Percentiles rank a stretch among this genome's conserved stretches.
Conservation (phyloP, 805 yeast species). For the Ogataea saltuana region DNA sequence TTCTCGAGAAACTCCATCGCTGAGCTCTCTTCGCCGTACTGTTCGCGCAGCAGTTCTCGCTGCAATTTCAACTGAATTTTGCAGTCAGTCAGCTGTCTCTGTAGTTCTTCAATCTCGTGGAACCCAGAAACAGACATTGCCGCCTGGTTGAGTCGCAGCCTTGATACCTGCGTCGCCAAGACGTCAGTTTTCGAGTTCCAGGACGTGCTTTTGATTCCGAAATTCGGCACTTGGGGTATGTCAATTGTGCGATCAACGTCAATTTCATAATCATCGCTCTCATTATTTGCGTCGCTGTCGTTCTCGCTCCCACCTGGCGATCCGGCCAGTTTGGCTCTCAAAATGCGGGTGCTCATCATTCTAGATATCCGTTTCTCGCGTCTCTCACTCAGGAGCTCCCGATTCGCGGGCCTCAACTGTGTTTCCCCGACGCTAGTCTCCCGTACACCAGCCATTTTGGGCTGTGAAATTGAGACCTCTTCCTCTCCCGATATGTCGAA, state of each 20-base stretch:
- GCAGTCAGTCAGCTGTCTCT: conserved; percentile 36
- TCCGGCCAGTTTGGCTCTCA: conserved; percentile 22
- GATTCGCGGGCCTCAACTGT: no score
- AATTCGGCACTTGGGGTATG: conserved; percentile 21
- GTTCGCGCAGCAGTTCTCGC: conserved; percentile 31
- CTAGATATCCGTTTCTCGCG: conserved; percentile 22
- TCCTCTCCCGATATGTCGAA: conserved; percentile 12
- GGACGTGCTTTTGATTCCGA: conserved; percentile 16
- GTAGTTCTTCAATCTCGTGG: conserved; percentile 30
- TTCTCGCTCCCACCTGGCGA: conserved; percentile 17
- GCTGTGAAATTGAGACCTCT: neutral
- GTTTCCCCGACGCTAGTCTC: no score
- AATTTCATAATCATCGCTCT: conserved; percentile 15
- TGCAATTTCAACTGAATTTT: conserved; percentile 37
- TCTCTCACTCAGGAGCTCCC: conserved; percentile 19
- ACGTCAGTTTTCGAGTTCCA: conserved; percentile 1
- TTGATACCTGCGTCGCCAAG: neutral
- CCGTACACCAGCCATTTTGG: no score
- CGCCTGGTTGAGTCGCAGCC: neutral
- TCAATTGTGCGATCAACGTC: conserved; percentile 22
- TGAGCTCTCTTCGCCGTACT: conserved; percentile 22
- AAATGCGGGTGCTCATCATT: conserved; percentile 17
- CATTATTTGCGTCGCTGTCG: conserved; percentile 12
- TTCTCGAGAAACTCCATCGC: conserved; percentile 17
- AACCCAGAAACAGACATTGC: conserved; percentile 15